Conservation (phyloP, 1,284 basidiomycete species). For the Rhodotorula mucilaginosa region DNA sequence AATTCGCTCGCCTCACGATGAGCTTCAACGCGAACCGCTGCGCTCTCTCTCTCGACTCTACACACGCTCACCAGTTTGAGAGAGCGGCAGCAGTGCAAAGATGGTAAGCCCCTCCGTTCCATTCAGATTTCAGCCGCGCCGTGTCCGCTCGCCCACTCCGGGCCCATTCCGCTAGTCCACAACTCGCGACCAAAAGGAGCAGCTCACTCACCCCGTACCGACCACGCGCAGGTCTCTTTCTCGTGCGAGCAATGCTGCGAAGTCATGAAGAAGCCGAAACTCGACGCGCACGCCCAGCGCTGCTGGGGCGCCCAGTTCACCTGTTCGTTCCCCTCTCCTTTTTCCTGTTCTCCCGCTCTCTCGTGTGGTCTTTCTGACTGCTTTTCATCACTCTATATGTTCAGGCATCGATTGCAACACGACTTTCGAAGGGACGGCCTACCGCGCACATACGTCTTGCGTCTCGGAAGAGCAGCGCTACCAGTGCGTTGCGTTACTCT, state of each 20-base stretch:
- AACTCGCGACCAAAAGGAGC: no score
- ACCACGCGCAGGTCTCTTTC: conserved; percentile 24
- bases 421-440: conserved; percentile 24
- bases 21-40: not conserved
- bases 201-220: not conserved
- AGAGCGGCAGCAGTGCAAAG: no score
- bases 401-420: conserved; percentile 34
- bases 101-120: no score
- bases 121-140: no score
- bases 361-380: not conserved
- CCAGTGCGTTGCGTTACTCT: conserved; percentile 52
- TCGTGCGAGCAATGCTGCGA: conserved; percentile 66
- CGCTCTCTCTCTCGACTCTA: not conserved
- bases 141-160: no score
- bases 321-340: conserved; percentile 11
- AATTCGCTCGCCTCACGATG: not conserved
- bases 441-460: conserved; percentile 67
- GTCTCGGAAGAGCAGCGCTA: conserved; percentile 89
- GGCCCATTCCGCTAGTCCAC: no score
- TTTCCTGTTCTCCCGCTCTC: not conserved
- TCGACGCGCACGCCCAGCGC: conserved; percentile 61
- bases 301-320: conserved; percentile 51
- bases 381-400: not conserved
- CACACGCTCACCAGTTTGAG: no score
- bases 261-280: conserved; percentile 86